Percentiles rank a stretch among this genome's conserved stretches.
Evolutionary conservation across 768 basidiomycete genomes (phyloP).

Genomic region (Amanita pallidorosea): DNA sequence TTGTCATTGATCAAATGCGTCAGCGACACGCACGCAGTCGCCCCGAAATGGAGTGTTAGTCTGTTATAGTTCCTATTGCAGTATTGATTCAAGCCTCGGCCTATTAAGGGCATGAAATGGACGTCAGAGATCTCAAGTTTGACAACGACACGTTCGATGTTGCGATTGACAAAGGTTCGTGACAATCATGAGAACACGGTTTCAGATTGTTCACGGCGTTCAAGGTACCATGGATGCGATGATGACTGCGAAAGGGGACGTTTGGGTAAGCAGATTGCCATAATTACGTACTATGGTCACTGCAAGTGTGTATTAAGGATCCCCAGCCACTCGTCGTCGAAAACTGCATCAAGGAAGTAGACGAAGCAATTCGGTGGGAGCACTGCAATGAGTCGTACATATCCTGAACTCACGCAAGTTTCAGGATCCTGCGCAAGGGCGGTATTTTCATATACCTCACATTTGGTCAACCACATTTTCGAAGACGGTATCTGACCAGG

Average conservation of each 20-base stretch:
- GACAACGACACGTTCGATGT: constrained; percentile 58
- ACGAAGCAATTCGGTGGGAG: constrained; percentile 58
- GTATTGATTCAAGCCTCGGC: neutral
- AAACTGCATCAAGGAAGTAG: constrained; percentile 67
- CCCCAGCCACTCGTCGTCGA: constrained; percentile 62
- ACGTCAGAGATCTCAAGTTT: constrained; percentile 60
- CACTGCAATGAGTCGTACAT: neutral
- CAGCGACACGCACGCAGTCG: constrained; percentile 34
- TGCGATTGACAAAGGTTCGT: constrained; percentile 68
- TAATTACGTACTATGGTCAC: neutral
- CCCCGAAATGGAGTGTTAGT: constrained; percentile 65
- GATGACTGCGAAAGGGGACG: constrained; percentile 74
- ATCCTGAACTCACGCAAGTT: neutral
- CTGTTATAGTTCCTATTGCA: neutral
- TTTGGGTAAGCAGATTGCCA: constrained; percentile 46
- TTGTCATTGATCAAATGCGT: constrained; percentile 70
- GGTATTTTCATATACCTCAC: constrained; percentile 73
- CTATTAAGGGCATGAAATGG: constrained; percentile 83
- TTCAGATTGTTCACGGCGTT: neutral
- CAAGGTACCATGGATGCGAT: constrained; percentile 80
- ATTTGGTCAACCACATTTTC: constrained; percentile 86
- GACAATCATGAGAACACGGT: neutral
- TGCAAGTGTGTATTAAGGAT: constrained; percentile 31
- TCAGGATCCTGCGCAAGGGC: constrained; percentile 50
- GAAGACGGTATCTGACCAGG: constrained; percentile 51